phyloP scores from a whole-genome alignment of 1,284 basidiomycete species.

The Xerocomus amazonicus region DNA sequence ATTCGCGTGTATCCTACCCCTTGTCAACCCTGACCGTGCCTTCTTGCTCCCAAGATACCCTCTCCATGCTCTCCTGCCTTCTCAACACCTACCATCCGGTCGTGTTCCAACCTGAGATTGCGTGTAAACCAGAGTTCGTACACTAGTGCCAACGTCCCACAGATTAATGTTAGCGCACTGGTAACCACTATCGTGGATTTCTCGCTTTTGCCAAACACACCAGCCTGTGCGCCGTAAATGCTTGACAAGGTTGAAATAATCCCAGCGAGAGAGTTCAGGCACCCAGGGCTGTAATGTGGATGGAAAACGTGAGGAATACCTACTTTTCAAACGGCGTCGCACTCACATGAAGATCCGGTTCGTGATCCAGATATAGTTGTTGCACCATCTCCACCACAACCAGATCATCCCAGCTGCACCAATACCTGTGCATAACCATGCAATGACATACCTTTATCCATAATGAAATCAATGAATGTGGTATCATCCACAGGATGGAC shows the following conservation, averaged over 20 bases:
- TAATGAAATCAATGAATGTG: constrained; percentile 4
- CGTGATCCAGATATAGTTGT: constrained; percentile 59
- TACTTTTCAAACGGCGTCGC: neutral
- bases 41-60: constrained; percentile 37
- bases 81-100: constrained; percentile 42
- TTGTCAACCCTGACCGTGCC: constrained; percentile 4
- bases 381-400: constrained; percentile 57
- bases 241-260: constrained; percentile 50
- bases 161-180: constrained; percentile 34
- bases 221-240: constrained; percentile 47
- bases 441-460: constrained; percentile 44
- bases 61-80: constrained; percentile 47
- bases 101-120: constrained; percentile 44
- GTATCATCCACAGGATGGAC: constrained; percentile 16
- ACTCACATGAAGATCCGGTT: constrained; percentile 55
- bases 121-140: constrained; percentile 45
- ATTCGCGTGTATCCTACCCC: neutral
- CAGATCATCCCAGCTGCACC: constrained; percentile 50
- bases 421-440: constrained; percentile 49
- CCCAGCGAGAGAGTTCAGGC: constrained; percentile 51
- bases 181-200: constrained; percentile 49
- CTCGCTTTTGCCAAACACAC: constrained; percentile 39
- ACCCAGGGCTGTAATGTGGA: constrained; percentile 41
- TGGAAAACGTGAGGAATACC: constrained; percentile 7
- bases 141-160: constrained; percentile 37